Conservation (phyloP, 805 yeast genomes). For the Candida fluviatilis region DNA sequence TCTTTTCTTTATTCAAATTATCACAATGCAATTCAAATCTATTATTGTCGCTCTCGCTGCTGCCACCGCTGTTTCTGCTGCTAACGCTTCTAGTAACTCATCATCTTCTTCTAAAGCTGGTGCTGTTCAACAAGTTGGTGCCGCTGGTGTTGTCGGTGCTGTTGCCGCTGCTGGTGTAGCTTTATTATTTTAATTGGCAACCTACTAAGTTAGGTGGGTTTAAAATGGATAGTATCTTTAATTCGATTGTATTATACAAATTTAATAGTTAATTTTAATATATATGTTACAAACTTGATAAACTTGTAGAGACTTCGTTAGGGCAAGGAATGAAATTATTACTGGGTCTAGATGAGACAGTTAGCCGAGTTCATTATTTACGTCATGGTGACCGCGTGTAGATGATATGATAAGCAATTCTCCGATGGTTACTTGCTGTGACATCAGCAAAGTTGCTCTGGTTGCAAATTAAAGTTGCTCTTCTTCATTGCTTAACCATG, state of each 20-base stretch:
- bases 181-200: constrained; percentile 39
- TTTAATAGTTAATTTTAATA: no score
- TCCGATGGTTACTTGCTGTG: no score
- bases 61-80: constrained; percentile 65
- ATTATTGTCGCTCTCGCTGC: constrained; percentile 68
- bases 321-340: no score
- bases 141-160: constrained; percentile 77
- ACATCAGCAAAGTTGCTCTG: no score
- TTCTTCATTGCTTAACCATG: no score
- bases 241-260: neutral
- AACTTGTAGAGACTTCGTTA: neutral
- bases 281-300: neutral
- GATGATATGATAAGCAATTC: no score
- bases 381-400: no score
- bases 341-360: no score
- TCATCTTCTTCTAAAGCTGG: constrained; percentile 41
- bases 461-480: no score
- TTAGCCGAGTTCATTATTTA: no score
- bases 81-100: constrained; percentile 43
- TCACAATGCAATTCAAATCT: constrained; percentile 70
- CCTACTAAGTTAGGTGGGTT: neutral
- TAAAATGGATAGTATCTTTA: neutral
- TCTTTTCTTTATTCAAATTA: neutral
- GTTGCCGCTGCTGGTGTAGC: constrained; percentile 82
- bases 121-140: constrained; percentile 55